Evolutionary conservation across 176 grass and related monocot species (phyloP).

Genomic region (Triticum turgidum): DNA sequence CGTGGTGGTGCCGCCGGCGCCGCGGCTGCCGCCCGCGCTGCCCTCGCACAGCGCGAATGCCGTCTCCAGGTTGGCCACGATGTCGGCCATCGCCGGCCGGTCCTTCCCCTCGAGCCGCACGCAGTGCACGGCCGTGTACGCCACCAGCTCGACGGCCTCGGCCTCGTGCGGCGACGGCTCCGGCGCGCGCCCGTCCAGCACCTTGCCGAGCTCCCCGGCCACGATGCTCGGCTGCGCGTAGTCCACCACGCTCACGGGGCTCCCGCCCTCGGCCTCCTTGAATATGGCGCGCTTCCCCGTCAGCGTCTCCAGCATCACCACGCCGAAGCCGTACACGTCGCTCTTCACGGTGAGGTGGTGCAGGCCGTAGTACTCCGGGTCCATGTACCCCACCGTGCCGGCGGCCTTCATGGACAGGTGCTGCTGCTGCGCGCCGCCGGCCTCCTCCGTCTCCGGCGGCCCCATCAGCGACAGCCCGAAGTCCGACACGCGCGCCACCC

Average conservation of each 20-base stretch:
- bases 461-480: slow-evolving; percentile 85
- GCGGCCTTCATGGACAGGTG: slow-evolving; percentile 60
- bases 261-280: slow-evolving; percentile 55
- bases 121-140: slow-evolving; percentile 71
- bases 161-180: slow-evolving; percentile 39
- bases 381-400: slow-evolving; percentile 96
- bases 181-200: slow-evolving; percentile 63
- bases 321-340: slow-evolving; percentile 90
- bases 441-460: slow-evolving; percentile 26
- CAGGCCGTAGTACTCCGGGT: slow-evolving; percentile 94
- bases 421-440: background rate
- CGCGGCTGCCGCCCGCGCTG: slow-evolving; percentile 22
- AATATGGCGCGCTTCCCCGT: slow-evolving; percentile 80
- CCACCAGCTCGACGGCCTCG: slow-evolving; percentile 85
- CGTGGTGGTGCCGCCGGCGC: background rate
- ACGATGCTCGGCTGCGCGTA: slow-evolving; percentile 54
- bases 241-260: slow-evolving; percentile 67
- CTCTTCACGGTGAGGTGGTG: slow-evolving; percentile 92
- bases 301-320: slow-evolving; percentile 86
- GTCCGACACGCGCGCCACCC: slow-evolving; percentile 85
- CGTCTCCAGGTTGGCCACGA: slow-evolving; percentile 78
- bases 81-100: slow-evolving; percentile 64
- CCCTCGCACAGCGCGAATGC: slow-evolving; percentile 69
- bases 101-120: slow-evolving; percentile 70
- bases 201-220: slow-evolving; percentile 45